Base-by-base conservation (phyloP, 2,329 filamentous ascomycete genomes). In the Penicillium digitatum region DNA sequence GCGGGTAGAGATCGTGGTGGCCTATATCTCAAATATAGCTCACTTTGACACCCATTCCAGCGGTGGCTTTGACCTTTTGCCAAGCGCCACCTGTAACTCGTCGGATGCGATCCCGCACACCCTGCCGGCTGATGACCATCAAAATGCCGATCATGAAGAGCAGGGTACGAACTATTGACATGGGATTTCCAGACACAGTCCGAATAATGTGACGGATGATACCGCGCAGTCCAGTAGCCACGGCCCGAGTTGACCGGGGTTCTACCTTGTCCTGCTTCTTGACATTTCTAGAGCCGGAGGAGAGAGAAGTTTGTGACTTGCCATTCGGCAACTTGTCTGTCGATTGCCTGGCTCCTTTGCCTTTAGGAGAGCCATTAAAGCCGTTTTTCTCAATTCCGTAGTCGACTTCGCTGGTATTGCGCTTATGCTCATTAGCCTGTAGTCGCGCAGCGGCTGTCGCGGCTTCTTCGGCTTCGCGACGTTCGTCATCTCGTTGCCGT, bases 41-140 rank as follows among this genome's bases (percentile, higher is more conserved):
- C 67, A 97, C 92, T 78, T 96, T 97, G 60, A 95, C 89, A 2
- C 93, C 94, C 93, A 97, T 97, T 1, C 92, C 92, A 5, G 93
- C 87, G 0, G 94, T 97, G 43, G 85, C 82, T 70, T 83, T 85
- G 38, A 96, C 77, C 76, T 95, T 96, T 52, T 83, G 82, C 90
- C 90, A 95, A 10, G 85, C 85, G 27, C 81, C 78, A 37, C 82
- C 82, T 40, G 95, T 69, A 35, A 91, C 78, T 52, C 86, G 81
- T 69, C 85, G 81, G 34, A 96, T 73, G 61, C 88, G 82, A 62
- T 95, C 86, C 38, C 92, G 83, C 14, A 95, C 78, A 67, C 88
- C 87, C 65, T 83, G 82, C 65, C 89, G 82, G 55, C 89, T 87
- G 56, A 96, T 78, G 60, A 94, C 83, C 59, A 93, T 74, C 29